These are phyloP conservation scores for Beauveria caledonica DNA, from an alignment of 2,329 filamentous ascomycete genomes.

Conservation along the genomic window DNA sequence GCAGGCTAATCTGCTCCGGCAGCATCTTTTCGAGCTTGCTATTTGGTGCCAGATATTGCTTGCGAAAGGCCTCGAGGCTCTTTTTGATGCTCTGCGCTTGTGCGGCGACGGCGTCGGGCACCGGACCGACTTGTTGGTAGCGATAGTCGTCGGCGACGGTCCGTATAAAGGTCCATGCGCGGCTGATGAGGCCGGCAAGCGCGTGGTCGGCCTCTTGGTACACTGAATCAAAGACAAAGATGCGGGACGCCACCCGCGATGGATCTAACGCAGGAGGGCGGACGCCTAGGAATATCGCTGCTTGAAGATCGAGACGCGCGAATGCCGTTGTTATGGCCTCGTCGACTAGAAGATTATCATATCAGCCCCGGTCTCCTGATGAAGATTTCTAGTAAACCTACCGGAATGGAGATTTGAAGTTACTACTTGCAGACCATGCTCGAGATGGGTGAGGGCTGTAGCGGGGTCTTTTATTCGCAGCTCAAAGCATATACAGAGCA, in stretches of 20 bases:
- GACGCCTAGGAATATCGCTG: conserved; percentile 11
- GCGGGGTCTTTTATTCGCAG: conserved; percentile 10
- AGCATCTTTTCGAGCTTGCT: conserved; percentile 4
- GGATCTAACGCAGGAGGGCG: conserved; percentile 10
- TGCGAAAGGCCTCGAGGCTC: conserved; percentile 8
- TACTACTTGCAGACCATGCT: conserved; percentile 11
- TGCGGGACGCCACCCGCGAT: conserved; percentile 1
- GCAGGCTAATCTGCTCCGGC: conserved; percentile 5
- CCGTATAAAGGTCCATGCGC: conserved; percentile 11
- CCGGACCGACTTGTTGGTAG: conserved; percentile 1
- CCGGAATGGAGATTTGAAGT: conserved; percentile 10
- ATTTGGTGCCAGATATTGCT: background rate
- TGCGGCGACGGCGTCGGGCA: conserved; percentile 5
- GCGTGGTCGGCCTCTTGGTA: conserved; percentile 11
- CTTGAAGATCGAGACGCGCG: conserved; percentile 12
- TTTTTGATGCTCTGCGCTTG: conserved; percentile 10
- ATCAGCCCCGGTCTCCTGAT: background rate
- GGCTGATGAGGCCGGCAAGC: conserved; percentile 4
- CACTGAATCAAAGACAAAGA: conserved; percentile 9
- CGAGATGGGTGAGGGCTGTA: conserved; percentile 13
- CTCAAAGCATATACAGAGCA: conserved; percentile 16
- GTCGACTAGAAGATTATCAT: conserved; percentile 5
- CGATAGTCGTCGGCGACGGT: conserved; percentile 11
- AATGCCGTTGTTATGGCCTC: conserved; percentile 13
- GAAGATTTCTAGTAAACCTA: background rate